Evolutionary conservation across 2,329 filamentous ascomycete species (phyloP), one percentile per base, ranked within the genome.

Genomic region (Sporothrix brasiliensis): DNA sequence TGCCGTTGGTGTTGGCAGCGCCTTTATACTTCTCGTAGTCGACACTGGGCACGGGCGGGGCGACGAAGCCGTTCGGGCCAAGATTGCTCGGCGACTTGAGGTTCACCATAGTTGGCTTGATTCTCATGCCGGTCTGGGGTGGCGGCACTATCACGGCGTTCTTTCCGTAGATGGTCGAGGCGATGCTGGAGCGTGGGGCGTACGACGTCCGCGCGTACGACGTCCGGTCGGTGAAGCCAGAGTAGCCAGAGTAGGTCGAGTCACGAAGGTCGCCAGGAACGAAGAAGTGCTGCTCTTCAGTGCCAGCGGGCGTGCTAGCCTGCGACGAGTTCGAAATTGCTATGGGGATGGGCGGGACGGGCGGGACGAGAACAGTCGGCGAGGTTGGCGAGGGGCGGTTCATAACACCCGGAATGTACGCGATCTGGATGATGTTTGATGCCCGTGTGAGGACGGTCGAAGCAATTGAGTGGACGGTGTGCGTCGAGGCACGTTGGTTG

Each of bases 361-460:
- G 94, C n/a, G 94, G 93, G 4, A 96, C 91, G 67, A 94, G 86
- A 24, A 93, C 83, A 52, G 88, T 89, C 3, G 92, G 92, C 0
- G 93, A 94, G n/a, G 91, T 90, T 5, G 92, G 91, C 9, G 90
- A 89, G 14, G 94, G 93, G 75, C 94, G 88, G 81, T 97, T 97
- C 72, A 93, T 97, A 76, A 98, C 94, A 72, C 95, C 95, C 16
- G 95, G 95, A 74, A 99, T 98, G 80, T 98, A 99, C 70, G 95
- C 95, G 80, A 99, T 99, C 81, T 98, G 95, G 76, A 99, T 99
- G 78, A 99, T 94, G 83, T 99, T 99, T 77, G 95, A 98, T 65
- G 95, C 95, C 73, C 95, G 90, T 21, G 95, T 98, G 72, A 97
- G 87, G 71, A 98, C 93, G 34, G 94, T 98, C 11, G 94, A 97